phyloP scores from a whole-genome alignment of 805 yeast genomes.

The Cyberlindnera americana region DNA sequence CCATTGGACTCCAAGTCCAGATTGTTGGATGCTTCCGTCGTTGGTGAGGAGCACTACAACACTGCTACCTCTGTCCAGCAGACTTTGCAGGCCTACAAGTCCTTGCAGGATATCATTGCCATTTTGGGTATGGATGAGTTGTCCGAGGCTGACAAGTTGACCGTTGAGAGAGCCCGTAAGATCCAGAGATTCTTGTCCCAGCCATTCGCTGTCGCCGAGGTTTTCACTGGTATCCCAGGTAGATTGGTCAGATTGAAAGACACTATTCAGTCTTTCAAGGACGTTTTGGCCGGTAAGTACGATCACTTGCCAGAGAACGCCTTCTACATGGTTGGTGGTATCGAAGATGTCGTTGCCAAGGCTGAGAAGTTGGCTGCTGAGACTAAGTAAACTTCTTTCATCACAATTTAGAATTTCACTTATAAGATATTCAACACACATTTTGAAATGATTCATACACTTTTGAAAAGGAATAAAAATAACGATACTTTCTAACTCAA shows the following conservation, averaged over 20 bases:
- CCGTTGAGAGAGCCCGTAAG: slow-evolving; percentile 99
- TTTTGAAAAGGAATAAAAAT: slow-evolving; percentile 4
- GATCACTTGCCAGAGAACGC: slow-evolving; percentile 99
- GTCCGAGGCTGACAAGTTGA: slow-evolving; percentile 96
- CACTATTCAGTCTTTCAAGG: slow-evolving; percentile 92
- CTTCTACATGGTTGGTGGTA: slow-evolving; percentile 99
- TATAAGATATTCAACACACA: slow-evolving; percentile 12
- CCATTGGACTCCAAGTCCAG: slow-evolving; percentile 99
- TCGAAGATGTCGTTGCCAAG: slow-evolving; percentile 97
- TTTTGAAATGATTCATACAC: slow-evolving; percentile 9
- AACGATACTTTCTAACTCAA: too few species aligned
- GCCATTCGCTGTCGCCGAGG: slow-evolving; percentile 99
- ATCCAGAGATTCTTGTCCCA: slow-evolving; percentile 99
- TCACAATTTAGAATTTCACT: slow-evolving; percentile 8
- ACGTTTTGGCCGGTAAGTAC: slow-evolving; percentile 96
- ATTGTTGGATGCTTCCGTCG: slow-evolving; percentile 94
- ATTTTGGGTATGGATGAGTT: slow-evolving; percentile 99
- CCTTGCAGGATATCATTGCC: slow-evolving; percentile 99
- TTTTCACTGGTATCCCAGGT: slow-evolving; percentile 99
- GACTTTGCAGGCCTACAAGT: slow-evolving; percentile 99
- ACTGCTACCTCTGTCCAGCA: slow-evolving; percentile 95
- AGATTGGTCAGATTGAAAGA: slow-evolving; percentile 95
- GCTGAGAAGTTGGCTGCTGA: slow-evolving; percentile 98
- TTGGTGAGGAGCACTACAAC: slow-evolving; percentile 98
- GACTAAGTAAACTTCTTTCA: slow-evolving; percentile 46